Evolutionary conservation across 176 grass and related monocot species (phyloP).

Genomic region (Luzula sylvatica): DNA sequence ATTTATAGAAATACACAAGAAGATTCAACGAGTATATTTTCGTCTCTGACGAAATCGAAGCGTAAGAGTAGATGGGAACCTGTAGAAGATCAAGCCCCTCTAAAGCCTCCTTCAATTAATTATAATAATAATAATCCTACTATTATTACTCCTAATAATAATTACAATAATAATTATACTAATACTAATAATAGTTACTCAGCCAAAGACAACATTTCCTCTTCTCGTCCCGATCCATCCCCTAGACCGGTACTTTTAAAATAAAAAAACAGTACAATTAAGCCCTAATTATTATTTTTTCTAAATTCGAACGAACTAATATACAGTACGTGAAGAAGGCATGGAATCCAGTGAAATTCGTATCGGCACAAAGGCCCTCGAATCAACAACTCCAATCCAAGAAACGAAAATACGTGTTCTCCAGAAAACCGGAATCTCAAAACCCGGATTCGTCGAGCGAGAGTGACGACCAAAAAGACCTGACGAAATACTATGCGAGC

Average conservation of each 20-base stretch:
- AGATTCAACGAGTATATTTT: slow-evolving; percentile 43
- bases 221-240: slow-evolving; percentile 35
- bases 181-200: slow-evolving; percentile 10
- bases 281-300: background rate
- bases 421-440: slow-evolving; percentile 24
- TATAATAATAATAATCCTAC: slow-evolving; percentile 3
- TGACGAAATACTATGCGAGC: slow-evolving; percentile 72
- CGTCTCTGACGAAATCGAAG: slow-evolving; percentile 36
- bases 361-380: slow-evolving; percentile 28
- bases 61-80: slow-evolving; percentile 92
- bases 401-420: slow-evolving; percentile 3
- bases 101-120: slow-evolving; percentile 20
- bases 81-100: slow-evolving; percentile 44
- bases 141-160: slow-evolving; percentile 12
- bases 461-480: slow-evolving; percentile 68
- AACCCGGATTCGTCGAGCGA: slow-evolving; percentile 70
- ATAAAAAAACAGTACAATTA: background rate
- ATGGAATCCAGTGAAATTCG: slow-evolving; percentile 42
- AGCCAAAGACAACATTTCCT: slow-evolving; percentile 19
- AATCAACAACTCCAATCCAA: slow-evolving; percentile 51
- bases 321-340: slow-evolving; percentile 16
- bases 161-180: background rate
- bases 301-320: background rate
- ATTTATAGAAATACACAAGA: slow-evolving; percentile 30
- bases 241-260: slow-evolving; percentile 33